Evolutionary conservation across 1,284 basidiomycete species (phyloP).

Genomic region (Pulveroboletus sp.): DNA sequence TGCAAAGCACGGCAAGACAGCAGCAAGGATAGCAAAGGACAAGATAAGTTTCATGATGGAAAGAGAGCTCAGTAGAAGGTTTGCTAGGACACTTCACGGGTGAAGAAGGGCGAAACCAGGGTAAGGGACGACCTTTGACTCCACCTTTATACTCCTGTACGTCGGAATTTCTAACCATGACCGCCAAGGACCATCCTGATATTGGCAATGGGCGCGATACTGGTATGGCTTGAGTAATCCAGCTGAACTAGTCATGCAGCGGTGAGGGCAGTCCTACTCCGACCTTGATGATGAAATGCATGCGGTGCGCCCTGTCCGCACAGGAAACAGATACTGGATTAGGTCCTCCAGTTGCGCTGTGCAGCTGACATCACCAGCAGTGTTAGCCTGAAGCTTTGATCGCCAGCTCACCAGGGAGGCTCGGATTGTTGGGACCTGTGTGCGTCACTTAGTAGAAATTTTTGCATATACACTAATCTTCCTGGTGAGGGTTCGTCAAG

Average conservation of each 20-base stretch:
- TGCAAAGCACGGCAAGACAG: conserved; percentile 28
- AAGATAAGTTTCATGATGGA: conserved; percentile 34
- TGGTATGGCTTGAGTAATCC: too few relatives aligned
- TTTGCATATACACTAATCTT: too few relatives aligned
- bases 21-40: conserved; percentile 19
- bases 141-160: neutral
- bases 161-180: neutral
- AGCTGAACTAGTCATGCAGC: neutral
- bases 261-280: neutral
- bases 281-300: neutral
- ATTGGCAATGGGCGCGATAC: neutral
- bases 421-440: neutral
- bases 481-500: neutral
- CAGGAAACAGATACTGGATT: neutral
- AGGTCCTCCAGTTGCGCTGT: neutral
- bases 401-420: neutral
- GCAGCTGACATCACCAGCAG: neutral
- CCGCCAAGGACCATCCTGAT: too few relatives aligned
- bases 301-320: conserved; percentile 6
- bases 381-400: neutral
- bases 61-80: neutral
- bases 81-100: neutral
- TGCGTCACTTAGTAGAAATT: neutral
- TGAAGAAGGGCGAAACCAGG: neutral
- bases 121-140: neutral